phyloP scores from a whole-genome alignment of 2,329 filamentous ascomycete genomes.

The Trichoderma afroharzianum region DNA sequence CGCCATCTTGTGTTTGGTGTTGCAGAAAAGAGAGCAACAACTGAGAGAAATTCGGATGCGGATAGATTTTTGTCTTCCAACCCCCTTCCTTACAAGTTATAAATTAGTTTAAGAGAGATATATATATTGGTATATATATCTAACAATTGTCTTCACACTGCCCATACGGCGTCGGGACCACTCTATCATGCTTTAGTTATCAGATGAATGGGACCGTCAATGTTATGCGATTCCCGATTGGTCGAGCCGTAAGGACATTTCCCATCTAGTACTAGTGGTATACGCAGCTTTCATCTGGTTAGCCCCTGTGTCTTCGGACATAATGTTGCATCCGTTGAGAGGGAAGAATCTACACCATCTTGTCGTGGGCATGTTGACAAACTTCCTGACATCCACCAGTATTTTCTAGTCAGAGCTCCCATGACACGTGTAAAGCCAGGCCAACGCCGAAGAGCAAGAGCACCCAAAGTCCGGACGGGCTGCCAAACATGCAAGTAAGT shows the following conservation, averaged over 20 bases:
- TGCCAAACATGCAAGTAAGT: not conserved
- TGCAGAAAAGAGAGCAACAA: not conserved
- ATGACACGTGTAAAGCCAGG: not conserved
- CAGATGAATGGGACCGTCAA: not conserved
- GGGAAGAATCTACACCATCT: not conserved
- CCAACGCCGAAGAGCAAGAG: not conserved
- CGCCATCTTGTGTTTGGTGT: not conserved
- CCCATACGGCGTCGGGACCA: not conserved
- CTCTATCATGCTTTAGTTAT: not conserved
- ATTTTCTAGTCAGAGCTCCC: not conserved
- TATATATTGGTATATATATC: not conserved
- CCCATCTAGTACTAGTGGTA: not conserved
- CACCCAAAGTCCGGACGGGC: not conserved
- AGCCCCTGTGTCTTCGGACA: not conserved
- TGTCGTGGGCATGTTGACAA: not conserved
- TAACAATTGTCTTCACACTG: not conserved
- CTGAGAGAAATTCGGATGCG: not conserved
- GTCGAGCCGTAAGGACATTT: not conserved
- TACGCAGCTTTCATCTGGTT: not conserved
- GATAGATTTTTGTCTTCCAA: not conserved
- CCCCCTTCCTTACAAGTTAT: not conserved
- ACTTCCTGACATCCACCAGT: not conserved
- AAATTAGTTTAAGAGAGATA: not conserved
- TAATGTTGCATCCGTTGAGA: not conserved
- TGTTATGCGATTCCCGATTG: not conserved